These are phyloP conservation scores for Microglena sp. DNA, from an alignment of 139 green algal species.

Conservation along the genomic window DNA sequence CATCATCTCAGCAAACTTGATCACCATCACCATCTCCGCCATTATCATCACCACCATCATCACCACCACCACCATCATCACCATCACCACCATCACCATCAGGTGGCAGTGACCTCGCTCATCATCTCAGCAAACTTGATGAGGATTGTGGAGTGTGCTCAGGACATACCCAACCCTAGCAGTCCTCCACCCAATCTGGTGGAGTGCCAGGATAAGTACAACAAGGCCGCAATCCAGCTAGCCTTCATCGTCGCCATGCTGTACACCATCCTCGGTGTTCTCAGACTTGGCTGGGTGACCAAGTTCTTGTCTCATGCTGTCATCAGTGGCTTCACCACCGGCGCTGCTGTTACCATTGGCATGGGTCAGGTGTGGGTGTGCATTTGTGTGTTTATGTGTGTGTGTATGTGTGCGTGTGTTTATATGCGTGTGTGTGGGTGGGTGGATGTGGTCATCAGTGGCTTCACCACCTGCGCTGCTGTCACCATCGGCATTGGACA, in stretches of 20 bases:
- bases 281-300: neutral
- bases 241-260: constrained; percentile 25
- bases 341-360: constrained; percentile 77
- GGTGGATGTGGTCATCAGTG: constrained; percentile 43
- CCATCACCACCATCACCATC: too few species aligned
- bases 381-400: neutral
- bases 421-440: neutral
- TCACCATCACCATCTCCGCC: constrained; percentile 11
- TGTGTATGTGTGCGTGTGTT: neutral
- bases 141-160: constrained; percentile 9
- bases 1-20: constrained; percentile 17
- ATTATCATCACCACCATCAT: constrained; percentile 17
- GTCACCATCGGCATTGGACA: constrained; percentile 63
- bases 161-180: constrained; percentile 19
- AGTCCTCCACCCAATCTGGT: neutral
- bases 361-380: neutral
- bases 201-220: constrained; percentile 1
- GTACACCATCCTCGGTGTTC: neutral
- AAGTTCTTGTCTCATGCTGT: constrained; percentile 19
- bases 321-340: constrained; percentile 78
- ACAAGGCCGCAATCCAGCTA: neutral
- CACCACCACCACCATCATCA: too few species aligned
- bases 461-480: constrained; percentile 81
- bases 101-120: constrained; percentile 29
- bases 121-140: constrained; percentile 17